Base-by-base conservation (phyloP, 768 basidiomycete species). In the Lactifluus rugatus region DNA sequence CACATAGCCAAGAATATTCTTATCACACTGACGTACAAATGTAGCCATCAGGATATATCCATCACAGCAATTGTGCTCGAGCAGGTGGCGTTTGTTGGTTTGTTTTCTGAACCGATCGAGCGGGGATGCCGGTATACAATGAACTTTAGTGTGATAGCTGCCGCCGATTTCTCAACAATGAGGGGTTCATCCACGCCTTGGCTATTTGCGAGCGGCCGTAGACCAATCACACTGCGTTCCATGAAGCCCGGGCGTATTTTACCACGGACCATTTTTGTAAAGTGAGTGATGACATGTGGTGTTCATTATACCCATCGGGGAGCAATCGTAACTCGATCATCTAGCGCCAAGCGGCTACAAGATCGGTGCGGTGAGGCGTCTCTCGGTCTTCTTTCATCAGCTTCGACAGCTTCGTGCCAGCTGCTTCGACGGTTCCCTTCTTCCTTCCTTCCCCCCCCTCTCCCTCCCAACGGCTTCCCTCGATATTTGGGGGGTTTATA, bases 191-290 rank as follows among this genome's bases (percentile, higher is more conserved):
- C 21, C 45, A 19, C 21, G 3, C 82, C 82, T 0, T 83, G 84
- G 65, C 71, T 84, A 2, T 85, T 82, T 65, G 81, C 82, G 5
- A 83, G 81, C 56, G 75, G 74, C 2, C 75, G 80, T 10, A 69
- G 82, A 48, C 83, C 83, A 7, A 74, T 80, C 64, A 84, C 83
- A 54, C 82, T 80, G 1, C 74, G 83, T 41, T 74, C 75, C 23
- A 79, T 84, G 77, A 82, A 75, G 67, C 83, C 84, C 26, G 84
- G 85, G 67, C 70, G 69, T 83, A 11, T 10, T 84, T 84, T 64
- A 79, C 57, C 81, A 85, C 66, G 80, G 80, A 2, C 83, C 82
- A 8, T 85, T 84, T 71, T 71, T 84, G 34, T 70, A 71, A 66
- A 81, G 81, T 76, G 57, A 54, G 69, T 62, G 37, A 28, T 47